phyloP scores from a whole-genome alignment of 106 monocot species.

The Cymbidium sinense region DNA sequence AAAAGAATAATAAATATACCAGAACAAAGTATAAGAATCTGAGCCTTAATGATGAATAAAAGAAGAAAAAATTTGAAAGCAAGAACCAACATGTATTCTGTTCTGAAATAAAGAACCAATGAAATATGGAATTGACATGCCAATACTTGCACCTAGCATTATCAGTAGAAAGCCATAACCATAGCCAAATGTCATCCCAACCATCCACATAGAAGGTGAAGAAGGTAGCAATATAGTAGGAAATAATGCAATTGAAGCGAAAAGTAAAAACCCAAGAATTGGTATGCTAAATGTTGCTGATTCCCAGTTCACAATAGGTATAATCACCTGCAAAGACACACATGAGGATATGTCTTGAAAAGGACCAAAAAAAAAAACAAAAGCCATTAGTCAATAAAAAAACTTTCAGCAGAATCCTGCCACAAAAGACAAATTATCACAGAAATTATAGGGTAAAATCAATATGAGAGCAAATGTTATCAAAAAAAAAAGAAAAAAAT shows the following conservation, averaged over 20 bases:
- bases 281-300: constrained; percentile 50
- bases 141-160: background rate
- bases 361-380: background rate
- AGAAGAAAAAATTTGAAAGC: background rate
- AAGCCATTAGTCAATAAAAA: no score
- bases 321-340: constrained; percentile 52
- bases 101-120: constrained; percentile 59
- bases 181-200: constrained; percentile 79
- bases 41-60: background rate
- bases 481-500: background rate
- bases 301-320: constrained; percentile 71
- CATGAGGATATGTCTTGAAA: background rate
- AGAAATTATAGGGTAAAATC: background rate
- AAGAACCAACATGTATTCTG: constrained; percentile 57
- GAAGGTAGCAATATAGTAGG: constrained; percentile 67
- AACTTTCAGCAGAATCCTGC: background rate
- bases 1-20: constrained; percentile 2
- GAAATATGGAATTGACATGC: constrained; percentile 44
- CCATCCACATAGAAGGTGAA: constrained; percentile 79
- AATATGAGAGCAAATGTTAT: background rate
- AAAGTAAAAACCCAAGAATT: constrained; percentile 59
- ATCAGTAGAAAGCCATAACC: constrained; percentile 49
- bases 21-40: background rate
- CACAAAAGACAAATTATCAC: background rate
- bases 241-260: constrained; percentile 60